Evolutionary conservation across 345 rosid genomes (phyloP), one percentile per base, ranked within the genome.

Genomic region (Jatropha curcas): DNA sequence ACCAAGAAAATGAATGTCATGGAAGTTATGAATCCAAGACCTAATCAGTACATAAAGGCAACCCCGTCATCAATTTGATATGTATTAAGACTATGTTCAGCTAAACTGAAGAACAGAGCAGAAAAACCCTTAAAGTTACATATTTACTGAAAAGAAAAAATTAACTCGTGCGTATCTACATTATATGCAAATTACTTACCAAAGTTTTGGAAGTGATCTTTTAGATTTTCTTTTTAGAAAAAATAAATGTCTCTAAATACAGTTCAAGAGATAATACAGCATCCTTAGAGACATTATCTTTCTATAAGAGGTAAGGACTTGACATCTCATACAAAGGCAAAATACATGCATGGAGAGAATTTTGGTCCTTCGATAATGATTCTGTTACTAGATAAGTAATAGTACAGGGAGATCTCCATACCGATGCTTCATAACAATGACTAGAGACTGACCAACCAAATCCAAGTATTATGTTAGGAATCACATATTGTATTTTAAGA

Each of bases 1-100:
- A 95, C 88, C 91, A 92, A 73, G 89, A 95, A 95, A 77, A 95
- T 95, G 78, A 95, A 92, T 2, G 92, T 87, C 63, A 95, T 81
- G 64, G 99, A 95, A 27, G 99, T 95, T 76, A 91, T 82, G 81
- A 95, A 92, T 30, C 99, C 99, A 82, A 95, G 93, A 76, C 98
- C 99, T 95, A 76, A 62, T 39, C 71, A 79, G 67, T 69, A 81
- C 14, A 37, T 3, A 71, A 74, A 76, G 55, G 51, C 57, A 53
- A 80, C 65, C 27, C 43, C 48, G 74, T 70, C n/a, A 76, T 71
- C 31, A 68, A 41, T 27, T 45, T 71, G 56, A 59, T 20, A 28
- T 19, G 22, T 34, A 5, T 22, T 13, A 59, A 60, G 22, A 60
- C 41, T 17, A 19, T 33, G 41, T 24, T 28, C 1, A 51, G 68